Percentiles rank a stretch among this genome's conserved stretches.
These are phyloP conservation scores for Polygonum maritimum DNA, from an alignment of 148 eudicot genomes.

Conservation along the genomic window DNA sequence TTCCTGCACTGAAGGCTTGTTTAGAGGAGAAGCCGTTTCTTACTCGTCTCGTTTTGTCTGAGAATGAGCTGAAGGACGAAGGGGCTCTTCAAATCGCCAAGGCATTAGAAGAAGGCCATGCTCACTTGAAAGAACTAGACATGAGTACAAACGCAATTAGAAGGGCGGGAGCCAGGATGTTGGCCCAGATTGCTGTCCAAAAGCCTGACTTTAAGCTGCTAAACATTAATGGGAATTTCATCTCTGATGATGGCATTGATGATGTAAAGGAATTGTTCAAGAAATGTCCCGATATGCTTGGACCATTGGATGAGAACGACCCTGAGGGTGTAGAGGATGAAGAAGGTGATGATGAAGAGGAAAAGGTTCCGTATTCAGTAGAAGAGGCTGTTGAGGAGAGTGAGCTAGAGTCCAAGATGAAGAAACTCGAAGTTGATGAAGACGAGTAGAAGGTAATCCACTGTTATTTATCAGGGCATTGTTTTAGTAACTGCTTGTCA, in stretches of 20 bases:
- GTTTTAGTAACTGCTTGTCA: slow-evolving; percentile 6
- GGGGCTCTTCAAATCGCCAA: slow-evolving; percentile 49
- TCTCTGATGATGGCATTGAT: slow-evolving; percentile 58
- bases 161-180: slow-evolving; percentile 51
- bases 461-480: not conserved
- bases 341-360: slow-evolving; percentile 29
- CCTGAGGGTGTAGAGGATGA: slow-evolving; percentile 53
- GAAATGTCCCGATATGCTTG: slow-evolving; percentile 36
- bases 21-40: slow-evolving; percentile 33
- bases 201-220: slow-evolving; percentile 42
- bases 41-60: slow-evolving; percentile 34
- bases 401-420: slow-evolving; percentile 45
- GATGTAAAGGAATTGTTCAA: slow-evolving; percentile 47
- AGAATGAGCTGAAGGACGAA: slow-evolving; percentile 60
- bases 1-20: slow-evolving; percentile 37
- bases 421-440: slow-evolving; percentile 31
- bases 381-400: not conserved
- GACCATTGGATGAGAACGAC: slow-evolving; percentile 63
- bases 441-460: not conserved
- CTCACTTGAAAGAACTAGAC: slow-evolving; percentile 42
- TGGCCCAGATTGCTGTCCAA: slow-evolving; percentile 42
- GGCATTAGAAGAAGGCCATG: slow-evolving; percentile 43
- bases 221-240: slow-evolving; percentile 46
- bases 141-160: slow-evolving; percentile 40
- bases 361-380: slow-evolving; percentile 9